A percentile compares a stretch with the other conserved stretches of the same genome.
Conservation (phyloP, 2,329 filamentous ascomycete species). For the Aspergillus terreus region DNA sequence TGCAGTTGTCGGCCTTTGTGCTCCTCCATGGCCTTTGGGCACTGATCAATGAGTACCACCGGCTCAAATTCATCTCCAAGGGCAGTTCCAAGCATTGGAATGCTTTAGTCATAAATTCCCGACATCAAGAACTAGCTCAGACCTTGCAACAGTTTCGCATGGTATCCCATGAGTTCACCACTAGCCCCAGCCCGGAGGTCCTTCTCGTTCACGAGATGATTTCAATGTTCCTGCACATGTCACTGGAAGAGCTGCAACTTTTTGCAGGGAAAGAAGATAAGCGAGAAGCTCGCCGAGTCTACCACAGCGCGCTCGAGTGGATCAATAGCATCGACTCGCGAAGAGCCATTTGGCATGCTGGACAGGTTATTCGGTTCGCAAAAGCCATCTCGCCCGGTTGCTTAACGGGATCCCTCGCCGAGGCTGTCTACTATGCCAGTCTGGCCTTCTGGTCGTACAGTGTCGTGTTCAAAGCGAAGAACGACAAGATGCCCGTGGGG, state of each 20-base stretch:
- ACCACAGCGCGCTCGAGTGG: conserved; percentile 35
- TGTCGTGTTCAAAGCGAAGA: conserved; percentile 49
- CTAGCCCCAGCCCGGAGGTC: conserved; percentile 21
- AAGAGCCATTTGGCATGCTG: conserved; percentile 61
- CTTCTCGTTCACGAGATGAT: conserved; percentile 32
- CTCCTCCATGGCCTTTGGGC: conserved; percentile 64
- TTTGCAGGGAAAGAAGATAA: conserved; percentile 43
- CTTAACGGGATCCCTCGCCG: conserved; percentile 63
- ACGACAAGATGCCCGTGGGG: not conserved
- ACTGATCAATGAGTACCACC: conserved; percentile 63
- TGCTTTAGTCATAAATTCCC: conserved; percentile 47
- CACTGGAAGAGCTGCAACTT: conserved; percentile 42
- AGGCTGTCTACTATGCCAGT: conserved; percentile 66
- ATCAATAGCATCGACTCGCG: conserved; percentile 34
- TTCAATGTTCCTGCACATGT: conserved; percentile 38
- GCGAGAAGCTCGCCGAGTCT: conserved; percentile 34
- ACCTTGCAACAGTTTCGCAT: conserved; percentile 52
- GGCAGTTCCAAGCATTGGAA: conserved; percentile 40
- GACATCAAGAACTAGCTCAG: conserved; percentile 61
- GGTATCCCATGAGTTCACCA: conserved; percentile 18
- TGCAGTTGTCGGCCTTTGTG: conserved; percentile 56
- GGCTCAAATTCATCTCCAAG: conserved; percentile 45
- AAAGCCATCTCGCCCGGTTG: conserved; percentile 51
- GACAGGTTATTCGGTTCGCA: conserved; percentile 61
- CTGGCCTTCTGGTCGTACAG: conserved; percentile 68